These are phyloP conservation scores for Cucumis melo DNA, from an alignment of 306 rosid genomes.

Conservation along the genomic window DNA sequence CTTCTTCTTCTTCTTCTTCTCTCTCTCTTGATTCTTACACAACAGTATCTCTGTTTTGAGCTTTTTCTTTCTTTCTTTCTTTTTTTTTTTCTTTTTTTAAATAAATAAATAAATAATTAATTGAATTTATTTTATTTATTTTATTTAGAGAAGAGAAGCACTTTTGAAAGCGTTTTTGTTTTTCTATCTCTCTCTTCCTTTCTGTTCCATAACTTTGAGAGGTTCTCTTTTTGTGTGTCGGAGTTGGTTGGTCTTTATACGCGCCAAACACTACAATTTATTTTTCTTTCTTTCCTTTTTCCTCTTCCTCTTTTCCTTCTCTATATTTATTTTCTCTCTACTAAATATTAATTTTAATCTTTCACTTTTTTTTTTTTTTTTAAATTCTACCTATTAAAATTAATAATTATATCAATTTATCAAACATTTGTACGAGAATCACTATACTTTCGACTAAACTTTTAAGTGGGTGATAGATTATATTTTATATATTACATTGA, in stretches of 20 bases:
- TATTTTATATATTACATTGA: too few relatives aligned
- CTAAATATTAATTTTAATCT: too few relatives aligned
- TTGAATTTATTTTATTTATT: too few relatives aligned
- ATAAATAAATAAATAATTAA: neutral
- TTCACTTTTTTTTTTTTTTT: too few relatives aligned
- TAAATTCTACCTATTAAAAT: too few relatives aligned
- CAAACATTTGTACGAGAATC: too few relatives aligned
- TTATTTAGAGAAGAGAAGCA: neutral
- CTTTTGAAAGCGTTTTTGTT: neutral
- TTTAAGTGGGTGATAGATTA: too few relatives aligned
- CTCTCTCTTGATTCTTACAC: neutral
- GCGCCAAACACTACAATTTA: constrained; percentile 10
- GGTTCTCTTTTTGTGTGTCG: constrained; percentile 8
- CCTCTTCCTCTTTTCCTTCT: too few relatives aligned
- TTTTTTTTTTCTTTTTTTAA: constrained; percentile 14
- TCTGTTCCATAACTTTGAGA: constrained; percentile 13
- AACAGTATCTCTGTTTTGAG: constrained; percentile 27
- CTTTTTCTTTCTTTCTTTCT: constrained; percentile 18
- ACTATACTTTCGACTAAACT: too few relatives aligned
- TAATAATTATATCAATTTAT: too few relatives aligned
- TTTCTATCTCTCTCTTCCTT: constrained; percentile 5
- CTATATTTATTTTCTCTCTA: too few relatives aligned
- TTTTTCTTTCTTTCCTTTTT: too few relatives aligned
- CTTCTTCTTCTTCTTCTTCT: constrained; percentile 6
- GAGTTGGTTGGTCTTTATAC: constrained; percentile 14